Evolutionary conservation across 441 rosid species (phyloP).

Genomic region (Adansonia gregorii): DNA sequence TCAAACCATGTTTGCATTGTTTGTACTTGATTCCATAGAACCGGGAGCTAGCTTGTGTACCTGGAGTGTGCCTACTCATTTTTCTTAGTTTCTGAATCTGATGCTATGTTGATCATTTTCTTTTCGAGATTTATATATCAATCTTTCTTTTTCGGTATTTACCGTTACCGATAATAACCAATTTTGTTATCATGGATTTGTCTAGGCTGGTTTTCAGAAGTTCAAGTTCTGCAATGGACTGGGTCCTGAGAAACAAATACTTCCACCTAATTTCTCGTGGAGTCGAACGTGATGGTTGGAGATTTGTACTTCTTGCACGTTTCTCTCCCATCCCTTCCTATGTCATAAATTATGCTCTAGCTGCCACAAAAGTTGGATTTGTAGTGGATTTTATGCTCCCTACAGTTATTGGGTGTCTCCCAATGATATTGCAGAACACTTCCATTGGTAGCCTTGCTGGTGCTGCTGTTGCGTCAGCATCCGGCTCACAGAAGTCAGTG

Average conservation of each 20-base stretch:
- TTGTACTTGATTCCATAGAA: neutral
- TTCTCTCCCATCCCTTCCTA: constrained; percentile 94
- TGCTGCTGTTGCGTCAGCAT: constrained; percentile 80
- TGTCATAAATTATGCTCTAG: constrained; percentile 82
- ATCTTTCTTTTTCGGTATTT: neutral
- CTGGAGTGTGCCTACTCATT: neutral
- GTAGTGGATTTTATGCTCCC: constrained; percentile 81
- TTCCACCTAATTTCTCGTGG: constrained; percentile 76
- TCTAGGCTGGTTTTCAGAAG: constrained; percentile 73
- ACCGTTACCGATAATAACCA: neutral
- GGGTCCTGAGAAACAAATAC: constrained; percentile 73
- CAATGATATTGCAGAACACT: constrained; percentile 93
- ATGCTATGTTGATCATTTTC: neutral
- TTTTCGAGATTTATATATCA: neutral
- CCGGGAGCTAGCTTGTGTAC: neutral
- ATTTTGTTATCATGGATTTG: constrained; percentile 26
- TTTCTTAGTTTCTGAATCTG: constrained; percentile 3
- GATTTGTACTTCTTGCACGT: constrained; percentile 93
- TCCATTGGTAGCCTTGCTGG: constrained; percentile 94
- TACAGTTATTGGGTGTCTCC: constrained; percentile 74
- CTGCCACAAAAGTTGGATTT: constrained; percentile 82
- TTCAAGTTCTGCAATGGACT: constrained; percentile 66
- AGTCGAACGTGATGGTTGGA: constrained; percentile 92
- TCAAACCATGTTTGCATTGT: neutral
- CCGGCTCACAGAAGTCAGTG: constrained; percentile 59